Conservation (phyloP, 257 asterid genomes). For the Anisodus tanguticus region DNA sequence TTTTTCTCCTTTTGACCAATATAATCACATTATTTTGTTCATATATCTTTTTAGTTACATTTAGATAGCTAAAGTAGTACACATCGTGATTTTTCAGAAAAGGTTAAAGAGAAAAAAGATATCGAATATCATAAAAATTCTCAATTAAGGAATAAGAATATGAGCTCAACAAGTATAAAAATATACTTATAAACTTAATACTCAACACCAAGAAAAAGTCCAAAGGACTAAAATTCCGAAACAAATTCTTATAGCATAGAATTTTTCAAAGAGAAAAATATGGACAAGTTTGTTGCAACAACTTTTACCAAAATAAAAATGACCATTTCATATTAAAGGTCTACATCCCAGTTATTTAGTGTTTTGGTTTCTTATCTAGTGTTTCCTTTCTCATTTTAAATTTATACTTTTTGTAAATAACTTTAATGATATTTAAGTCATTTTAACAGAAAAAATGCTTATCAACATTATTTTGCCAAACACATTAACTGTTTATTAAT, state of each 20-base stretch:
- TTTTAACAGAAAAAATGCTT: not conserved
- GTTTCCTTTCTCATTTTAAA: no score
- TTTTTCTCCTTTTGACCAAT: not conserved
- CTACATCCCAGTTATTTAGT: no score
- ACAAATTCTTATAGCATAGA: not conserved
- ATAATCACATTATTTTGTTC: not conserved
- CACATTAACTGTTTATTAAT: not conserved
- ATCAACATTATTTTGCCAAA: not conserved
- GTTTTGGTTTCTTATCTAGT: no score
- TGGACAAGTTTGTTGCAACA: slow-evolving; percentile 1
- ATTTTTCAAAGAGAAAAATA: not conserved
- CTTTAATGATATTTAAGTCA: no score
- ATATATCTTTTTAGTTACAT: not conserved
- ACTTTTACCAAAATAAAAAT: not conserved
- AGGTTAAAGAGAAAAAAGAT: not conserved
- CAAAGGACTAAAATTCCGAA: not conserved
- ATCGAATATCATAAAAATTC: not conserved
- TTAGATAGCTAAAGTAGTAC: not conserved
- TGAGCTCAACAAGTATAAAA: not conserved
- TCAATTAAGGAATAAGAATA: no score
- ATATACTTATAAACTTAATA: no score
- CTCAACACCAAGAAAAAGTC: not conserved
- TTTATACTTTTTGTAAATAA: no score
- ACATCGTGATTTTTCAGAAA: not conserved
- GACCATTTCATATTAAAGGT: not conserved